These are phyloP conservation scores for Basipetospora chlamydospora DNA, from an alignment of 2,329 filamentous ascomycete genomes.

Conservation along the genomic window DNA sequence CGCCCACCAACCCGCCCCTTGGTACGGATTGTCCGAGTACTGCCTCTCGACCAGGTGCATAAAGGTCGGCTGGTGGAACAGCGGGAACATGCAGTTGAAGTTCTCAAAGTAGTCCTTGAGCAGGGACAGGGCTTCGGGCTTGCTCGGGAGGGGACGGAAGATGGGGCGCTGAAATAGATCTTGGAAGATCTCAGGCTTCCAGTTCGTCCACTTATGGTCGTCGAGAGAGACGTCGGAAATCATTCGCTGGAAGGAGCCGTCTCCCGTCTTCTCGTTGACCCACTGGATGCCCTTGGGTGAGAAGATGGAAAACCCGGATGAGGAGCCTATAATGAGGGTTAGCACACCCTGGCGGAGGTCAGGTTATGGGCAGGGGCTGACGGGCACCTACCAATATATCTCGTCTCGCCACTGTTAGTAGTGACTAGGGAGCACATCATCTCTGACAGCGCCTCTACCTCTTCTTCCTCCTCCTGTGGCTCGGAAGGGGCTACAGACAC, in stretches of 20 bases:
- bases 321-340: constrained; percentile 52
- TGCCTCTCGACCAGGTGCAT: constrained; percentile 94
- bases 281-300: constrained; percentile 96
- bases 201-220: constrained; percentile 90
- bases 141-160: constrained; percentile 70
- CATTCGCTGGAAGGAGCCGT: constrained; percentile 87
- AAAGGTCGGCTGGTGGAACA: constrained; percentile 96
- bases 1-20: constrained; percentile 96
- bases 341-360: no score
- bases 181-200: constrained; percentile 94
- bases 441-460: constrained; percentile 81
- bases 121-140: constrained; percentile 74
- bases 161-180: constrained; percentile 79
- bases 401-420: constrained; percentile 84
- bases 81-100: constrained; percentile 97
- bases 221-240: constrained; percentile 83
- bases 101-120: constrained; percentile 94
- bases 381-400: constrained; percentile 68
- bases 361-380: constrained; percentile 4
- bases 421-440: constrained; percentile 99
- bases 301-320: constrained; percentile 96
- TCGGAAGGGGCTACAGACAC: constrained; percentile 14
- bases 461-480: constrained; percentile 39
- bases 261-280: constrained; percentile 97
- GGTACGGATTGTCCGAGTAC: constrained; percentile 83